Conservation (phyloP, 345 rosid genomes). For the Psidium friedrichsthalianum region DNA sequence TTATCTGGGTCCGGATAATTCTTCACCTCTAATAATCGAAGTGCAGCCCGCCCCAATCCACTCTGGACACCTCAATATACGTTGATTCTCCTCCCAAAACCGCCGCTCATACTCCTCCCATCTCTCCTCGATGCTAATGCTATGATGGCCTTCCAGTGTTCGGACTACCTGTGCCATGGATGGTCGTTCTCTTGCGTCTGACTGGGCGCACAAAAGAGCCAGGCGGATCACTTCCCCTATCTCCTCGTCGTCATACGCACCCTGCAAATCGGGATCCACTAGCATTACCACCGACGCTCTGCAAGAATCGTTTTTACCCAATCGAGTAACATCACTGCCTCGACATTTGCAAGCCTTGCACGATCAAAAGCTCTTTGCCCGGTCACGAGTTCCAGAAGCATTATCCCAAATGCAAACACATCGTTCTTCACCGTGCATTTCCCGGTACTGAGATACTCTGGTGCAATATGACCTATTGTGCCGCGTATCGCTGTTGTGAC, state of each 20-base stretch:
- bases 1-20: not conserved
- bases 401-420: not conserved
- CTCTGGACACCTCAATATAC: too few relatives aligned
- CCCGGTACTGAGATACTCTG: accelerated
- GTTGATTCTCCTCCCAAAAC: not conserved
- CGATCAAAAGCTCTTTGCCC: not conserved
- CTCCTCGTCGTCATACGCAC: not conserved
- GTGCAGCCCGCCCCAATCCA: not conserved
- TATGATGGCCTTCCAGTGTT: not conserved
- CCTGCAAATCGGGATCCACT: not conserved
- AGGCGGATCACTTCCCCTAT: not conserved
- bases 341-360: accelerated
- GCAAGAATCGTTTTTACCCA: not conserved
- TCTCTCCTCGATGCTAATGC: not conserved
- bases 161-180: not conserved
- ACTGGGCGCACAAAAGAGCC: not conserved
- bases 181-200: not conserved
- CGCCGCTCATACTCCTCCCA: not conserved
- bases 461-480: not conserved
- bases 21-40: not conserved
- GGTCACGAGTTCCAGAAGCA: not conserved
- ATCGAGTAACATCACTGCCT: accelerated
- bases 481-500: not conserved
- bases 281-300: not conserved
- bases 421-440: not conserved